phyloP scores from a whole-genome alignment of 495 filamentous ascomycete species.

The Hyaloscypha hepaticicola region DNA sequence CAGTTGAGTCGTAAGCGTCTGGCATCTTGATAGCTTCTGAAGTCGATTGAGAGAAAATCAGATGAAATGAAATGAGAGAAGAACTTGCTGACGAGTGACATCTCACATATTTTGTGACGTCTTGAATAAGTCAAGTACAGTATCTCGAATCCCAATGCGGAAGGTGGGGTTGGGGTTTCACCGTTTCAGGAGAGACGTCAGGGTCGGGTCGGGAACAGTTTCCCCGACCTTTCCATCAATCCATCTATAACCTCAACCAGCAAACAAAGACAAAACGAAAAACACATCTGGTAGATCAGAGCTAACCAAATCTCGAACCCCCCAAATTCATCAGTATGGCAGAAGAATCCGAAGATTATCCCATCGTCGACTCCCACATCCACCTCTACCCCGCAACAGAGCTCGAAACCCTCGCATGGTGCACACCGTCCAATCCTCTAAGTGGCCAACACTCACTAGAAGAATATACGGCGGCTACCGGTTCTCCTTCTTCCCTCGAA shows the following conservation, averaged over 20 bases:
- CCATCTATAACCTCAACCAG: not conserved
- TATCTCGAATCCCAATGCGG: not conserved
- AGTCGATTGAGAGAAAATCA: not conserved
- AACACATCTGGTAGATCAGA: not conserved
- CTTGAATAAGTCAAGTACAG: not conserved
- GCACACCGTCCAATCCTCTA: constrained; percentile 52
- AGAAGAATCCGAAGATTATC: constrained; percentile 22
- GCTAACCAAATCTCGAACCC: not conserved
- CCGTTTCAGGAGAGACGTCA: not conserved
- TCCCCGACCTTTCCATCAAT: not conserved
- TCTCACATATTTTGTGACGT: not conserved
- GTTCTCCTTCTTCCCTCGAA: constrained; percentile 36
- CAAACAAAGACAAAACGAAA: not conserved
- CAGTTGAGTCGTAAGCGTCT: constrained; percentile 10
- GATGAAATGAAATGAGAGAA: not conserved
- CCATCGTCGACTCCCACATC: constrained; percentile 75
- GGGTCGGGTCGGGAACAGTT: not conserved
- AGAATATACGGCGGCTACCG: constrained; percentile 46
- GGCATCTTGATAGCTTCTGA: constrained; percentile 10
- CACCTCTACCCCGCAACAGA: constrained; percentile 76
- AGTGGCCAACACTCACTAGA: constrained; percentile 59
- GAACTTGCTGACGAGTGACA: not conserved
- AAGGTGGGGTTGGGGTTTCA: not conserved
- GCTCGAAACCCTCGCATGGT: constrained; percentile 63
- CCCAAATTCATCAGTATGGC: not conserved